phyloP scores from a whole-genome alignment of 371 early-diverging fungal genomes.

The Mortierella sp. region DNA sequence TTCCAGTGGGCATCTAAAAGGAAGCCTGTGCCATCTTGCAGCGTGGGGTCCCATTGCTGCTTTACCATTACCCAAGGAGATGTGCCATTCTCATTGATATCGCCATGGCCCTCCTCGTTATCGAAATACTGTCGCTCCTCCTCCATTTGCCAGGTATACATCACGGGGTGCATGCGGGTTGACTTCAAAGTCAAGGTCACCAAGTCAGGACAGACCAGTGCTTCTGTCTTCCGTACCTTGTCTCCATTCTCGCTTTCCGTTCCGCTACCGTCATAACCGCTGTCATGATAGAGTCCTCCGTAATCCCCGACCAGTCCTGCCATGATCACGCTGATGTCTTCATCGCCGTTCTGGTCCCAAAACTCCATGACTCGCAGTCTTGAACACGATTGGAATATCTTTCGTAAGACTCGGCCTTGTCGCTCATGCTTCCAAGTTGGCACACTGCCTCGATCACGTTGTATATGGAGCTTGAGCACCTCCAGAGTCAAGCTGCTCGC shows the following conservation, averaged over 20 bases:
- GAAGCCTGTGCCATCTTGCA: not conserved
- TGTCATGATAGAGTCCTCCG: not conserved
- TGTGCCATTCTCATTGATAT: not conserved
- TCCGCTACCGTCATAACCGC: not conserved
- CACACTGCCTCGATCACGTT: not conserved
- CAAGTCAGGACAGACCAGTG: not conserved
- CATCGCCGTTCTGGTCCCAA: not conserved
- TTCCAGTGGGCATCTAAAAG: slow-evolving; percentile 4
- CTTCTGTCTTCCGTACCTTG: too few relatives aligned
- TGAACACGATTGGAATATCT: slow-evolving; percentile 1
- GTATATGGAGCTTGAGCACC: slow-evolving; percentile 5
- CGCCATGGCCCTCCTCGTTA: not conserved
- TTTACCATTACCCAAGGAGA: slow-evolving; percentile 8
- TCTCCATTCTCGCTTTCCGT: too few relatives aligned
- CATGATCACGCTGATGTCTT: slow-evolving; percentile 1
- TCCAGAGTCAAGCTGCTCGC: not conserved
- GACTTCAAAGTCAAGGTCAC: not conserved
- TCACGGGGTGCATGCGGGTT: too few relatives aligned
- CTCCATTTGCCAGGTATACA: too few relatives aligned
- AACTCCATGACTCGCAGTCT: not conserved
- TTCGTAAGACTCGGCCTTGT: slow-evolving; percentile 2
- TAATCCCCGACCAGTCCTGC: not conserved
- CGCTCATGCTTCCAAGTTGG: not conserved
- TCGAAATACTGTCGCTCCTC: not conserved
- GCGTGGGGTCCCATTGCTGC: not conserved